These are phyloP conservation scores for Tetrapisispora nanseiensis DNA, from an alignment of 805 yeast genomes.

Conservation along the genomic window DNA sequence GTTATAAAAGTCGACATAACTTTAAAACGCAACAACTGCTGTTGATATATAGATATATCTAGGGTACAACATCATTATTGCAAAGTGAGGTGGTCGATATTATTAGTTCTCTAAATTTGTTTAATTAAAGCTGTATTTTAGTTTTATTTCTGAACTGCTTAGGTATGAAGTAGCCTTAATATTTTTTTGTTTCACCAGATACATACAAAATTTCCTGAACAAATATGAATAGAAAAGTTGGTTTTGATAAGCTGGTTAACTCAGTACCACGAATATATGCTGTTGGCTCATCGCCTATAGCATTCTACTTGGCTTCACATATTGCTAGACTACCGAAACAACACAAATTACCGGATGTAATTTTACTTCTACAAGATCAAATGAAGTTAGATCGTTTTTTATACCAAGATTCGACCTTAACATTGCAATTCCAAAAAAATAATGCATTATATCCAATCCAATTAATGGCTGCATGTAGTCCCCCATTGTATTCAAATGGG, in stretches of 20 bases:
- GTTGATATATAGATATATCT: too few relatives aligned
- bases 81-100: too few relatives aligned
- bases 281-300: conserved; percentile 36
- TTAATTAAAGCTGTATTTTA: too few relatives aligned
- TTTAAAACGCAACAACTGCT: too few relatives aligned
- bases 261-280: conserved; percentile 8
- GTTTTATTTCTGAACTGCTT: too few relatives aligned
- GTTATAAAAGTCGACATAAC: too few relatives aligned
- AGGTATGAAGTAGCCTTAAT: too few relatives aligned
- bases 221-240: too few relatives aligned
- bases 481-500: conserved; percentile 27
- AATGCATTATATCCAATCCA: conserved; percentile 8
- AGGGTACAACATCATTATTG: too few relatives aligned
- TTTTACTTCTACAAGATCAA: conserved; percentile 36
- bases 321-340: conserved; percentile 33
- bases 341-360: conserved; percentile 32
- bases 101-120: too few relatives aligned
- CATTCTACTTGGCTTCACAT: conserved; percentile 35
- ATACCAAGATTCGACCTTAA: conserved; percentile 33
- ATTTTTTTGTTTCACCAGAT: too few relatives aligned
- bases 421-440: conserved; percentile 17
- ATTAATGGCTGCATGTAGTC: conserved; percentile 26
- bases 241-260: not conserved
- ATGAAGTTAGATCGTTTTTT: conserved; percentile 34
- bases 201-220: too few relatives aligned